phyloP scores from a whole-genome alignment of 2,329 filamentous ascomycete species.

The Grosmannia huntii region DNA sequence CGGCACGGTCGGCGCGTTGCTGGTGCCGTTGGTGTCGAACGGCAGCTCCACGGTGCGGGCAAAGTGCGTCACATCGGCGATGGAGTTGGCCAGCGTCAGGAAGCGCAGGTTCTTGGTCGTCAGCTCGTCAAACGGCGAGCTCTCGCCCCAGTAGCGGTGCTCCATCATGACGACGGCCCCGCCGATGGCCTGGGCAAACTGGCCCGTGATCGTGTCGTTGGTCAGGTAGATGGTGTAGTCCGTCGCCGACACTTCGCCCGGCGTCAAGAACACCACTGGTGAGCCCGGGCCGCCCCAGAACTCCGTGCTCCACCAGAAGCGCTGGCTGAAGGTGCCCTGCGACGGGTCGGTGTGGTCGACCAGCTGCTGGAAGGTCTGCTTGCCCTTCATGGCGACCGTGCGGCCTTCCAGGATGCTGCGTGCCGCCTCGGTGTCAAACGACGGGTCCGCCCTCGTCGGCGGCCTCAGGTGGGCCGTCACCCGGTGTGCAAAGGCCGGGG shows the following conservation, averaged over 20 bases:
- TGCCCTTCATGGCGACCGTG: not conserved
- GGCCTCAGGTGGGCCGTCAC: not conserved
- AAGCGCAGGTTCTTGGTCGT: conserved; percentile 25
- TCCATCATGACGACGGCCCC: conserved; percentile 27
- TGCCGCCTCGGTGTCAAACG: not conserved
- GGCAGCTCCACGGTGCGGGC: conserved; percentile 32
- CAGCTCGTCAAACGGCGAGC: conserved; percentile 22
- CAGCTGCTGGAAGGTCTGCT: conserved; percentile 23
- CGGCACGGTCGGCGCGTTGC: conserved; percentile 34
- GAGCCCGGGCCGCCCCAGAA: conserved; percentile 27
- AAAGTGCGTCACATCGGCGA: conserved; percentile 28
- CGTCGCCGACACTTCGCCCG: conserved; percentile 24
- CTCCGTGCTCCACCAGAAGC: conserved; percentile 27
- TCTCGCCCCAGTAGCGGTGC: conserved; percentile 30
- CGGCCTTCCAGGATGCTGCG: not conserved
- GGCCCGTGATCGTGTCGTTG: conserved; percentile 26
- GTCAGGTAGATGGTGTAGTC: conserved; percentile 33
- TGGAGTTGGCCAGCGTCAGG: conserved; percentile 27
- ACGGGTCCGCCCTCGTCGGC: not conserved
- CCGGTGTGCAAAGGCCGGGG: not conserved
- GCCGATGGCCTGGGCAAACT: conserved; percentile 25
- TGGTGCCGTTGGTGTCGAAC: conserved; percentile 34
- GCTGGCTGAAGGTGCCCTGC: conserved; percentile 27
- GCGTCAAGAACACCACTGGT: conserved; percentile 27
- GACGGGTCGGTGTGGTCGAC: conserved; percentile 26